Percentiles rank a stretch among this genome's conserved stretches.
Evolutionary conservation across 352 stramenopile genomes (phyloP).

Genomic region (Pythium brachiatum): DNA sequence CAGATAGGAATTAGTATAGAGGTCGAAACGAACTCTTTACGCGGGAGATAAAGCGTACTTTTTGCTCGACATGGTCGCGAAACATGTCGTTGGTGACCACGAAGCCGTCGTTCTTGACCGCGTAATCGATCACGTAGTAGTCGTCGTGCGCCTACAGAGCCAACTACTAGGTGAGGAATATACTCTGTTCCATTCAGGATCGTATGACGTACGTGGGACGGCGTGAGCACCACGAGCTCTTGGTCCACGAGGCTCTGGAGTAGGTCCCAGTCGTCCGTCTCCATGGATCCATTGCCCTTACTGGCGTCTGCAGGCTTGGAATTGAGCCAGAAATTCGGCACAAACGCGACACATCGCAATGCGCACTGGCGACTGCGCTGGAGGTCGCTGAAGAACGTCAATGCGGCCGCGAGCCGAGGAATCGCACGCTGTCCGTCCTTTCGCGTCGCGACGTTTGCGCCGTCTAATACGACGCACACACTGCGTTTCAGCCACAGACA

Average conservation of each 20-base stretch:
- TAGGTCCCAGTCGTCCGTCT: constrained; percentile 45
- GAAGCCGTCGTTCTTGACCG: constrained; percentile 82
- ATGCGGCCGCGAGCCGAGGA: constrained; percentile 55
- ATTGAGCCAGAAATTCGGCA: constrained; percentile 81
- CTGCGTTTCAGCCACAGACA: constrained; percentile 1
- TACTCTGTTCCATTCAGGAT: too few relatives aligned
- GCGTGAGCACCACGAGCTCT: constrained; percentile 71
- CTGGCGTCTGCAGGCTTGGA: constrained; percentile 36
- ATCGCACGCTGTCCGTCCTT: constrained; percentile 52
- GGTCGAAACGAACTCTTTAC: not conserved
- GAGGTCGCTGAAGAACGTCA: constrained; percentile 61
- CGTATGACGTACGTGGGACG: constrained; percentile 52
- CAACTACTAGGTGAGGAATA: too few relatives aligned
- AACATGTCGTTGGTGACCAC: constrained; percentile 93
- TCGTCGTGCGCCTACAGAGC: constrained; percentile 77
- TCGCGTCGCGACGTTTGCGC: constrained; percentile 70
- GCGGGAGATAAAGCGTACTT: constrained; percentile 30
- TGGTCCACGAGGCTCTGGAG: constrained; percentile 58
- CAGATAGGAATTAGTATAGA: not conserved
- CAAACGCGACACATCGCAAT: constrained; percentile 74
- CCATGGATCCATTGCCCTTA: constrained; percentile 42
- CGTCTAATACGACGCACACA: constrained; percentile 64
- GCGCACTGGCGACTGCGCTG: constrained; percentile 24
- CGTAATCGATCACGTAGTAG: constrained; percentile 91
- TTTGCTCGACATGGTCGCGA: constrained; percentile 82